Evolutionary conservation across 352 stramenopile genomes (phyloP), one percentile per base, ranked within the genome.

Genomic region (Phytopythium aichiense): DNA sequence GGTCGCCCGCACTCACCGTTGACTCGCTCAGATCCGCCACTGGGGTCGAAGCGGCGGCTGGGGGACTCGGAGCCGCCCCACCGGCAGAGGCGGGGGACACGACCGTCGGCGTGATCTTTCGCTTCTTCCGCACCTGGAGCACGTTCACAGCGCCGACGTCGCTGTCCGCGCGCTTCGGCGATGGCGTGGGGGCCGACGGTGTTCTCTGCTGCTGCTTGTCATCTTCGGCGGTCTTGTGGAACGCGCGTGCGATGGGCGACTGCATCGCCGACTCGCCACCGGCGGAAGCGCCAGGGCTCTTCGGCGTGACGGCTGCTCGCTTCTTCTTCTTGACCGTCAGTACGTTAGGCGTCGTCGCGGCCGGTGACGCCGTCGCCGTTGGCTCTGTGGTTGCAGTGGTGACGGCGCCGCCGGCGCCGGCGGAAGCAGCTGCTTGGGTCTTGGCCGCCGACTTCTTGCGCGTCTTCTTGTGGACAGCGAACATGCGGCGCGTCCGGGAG

Each of bases 81-180:
- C 4, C 8, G 53, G 15, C 61, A 15, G 49, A 64, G n/a, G 55
- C 57, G 1, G 51, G 16, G 22, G 59, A 46, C 53, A 88, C 72
- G 11, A 78, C 65, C 48, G 71, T 73, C 22, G 82, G 75, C 16
- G 74, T 72, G 56, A 91, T 90, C 70, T 88, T 91, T 46, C 82
- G 81, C 69, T 93, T 93, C 65, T 95, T 95, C 49, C 81, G 82
- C 45, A 89, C 86, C 52, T 91, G 78, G n/a, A 95, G 61, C 35
- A 75, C 74, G 65, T 92, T 90, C 28, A 94, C 66, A 13, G 54
- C 59, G 43, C 61, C 61, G 4, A 57, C 18, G 6, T 70, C 61
- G 50, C 49, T 66, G 33, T 79, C 63, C n/a, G 45, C 57, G 18
- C 70, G 67, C 38, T 73, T 61, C 16, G 50, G 31, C n/a, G 56